phyloP scores from a whole-genome alignment of 768 basidiomycete genomes.

The Russula griseocarnosa region DNA sequence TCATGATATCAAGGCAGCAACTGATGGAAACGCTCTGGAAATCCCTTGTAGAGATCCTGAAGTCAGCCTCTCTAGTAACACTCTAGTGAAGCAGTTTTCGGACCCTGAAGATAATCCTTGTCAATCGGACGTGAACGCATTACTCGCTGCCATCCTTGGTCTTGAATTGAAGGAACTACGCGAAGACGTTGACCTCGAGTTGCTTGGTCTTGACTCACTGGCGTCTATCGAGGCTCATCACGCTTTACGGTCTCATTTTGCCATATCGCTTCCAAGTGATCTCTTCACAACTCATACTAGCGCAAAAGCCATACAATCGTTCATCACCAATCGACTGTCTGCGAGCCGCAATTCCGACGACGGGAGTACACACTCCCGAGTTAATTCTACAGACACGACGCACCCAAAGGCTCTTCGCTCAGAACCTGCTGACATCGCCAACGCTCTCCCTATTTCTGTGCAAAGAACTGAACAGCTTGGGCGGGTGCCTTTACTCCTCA shows the following conservation, averaged over 20 bases:
- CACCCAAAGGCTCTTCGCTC: background rate
- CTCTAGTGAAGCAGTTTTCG: conserved; percentile 17
- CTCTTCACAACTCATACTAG: conserved; percentile 44
- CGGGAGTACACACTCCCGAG: background rate
- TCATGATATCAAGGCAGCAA: background rate
- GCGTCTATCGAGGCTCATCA: conserved; percentile 59
- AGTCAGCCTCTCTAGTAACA: background rate
- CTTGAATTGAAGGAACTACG: conserved; percentile 37
- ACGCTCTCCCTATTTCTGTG: conserved; percentile 37
- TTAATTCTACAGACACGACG: background rate
- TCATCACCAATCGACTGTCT: conserved; percentile 28
- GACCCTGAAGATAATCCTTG: conserved; percentile 15
- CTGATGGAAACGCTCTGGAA: background rate
- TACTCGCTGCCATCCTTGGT: conserved; percentile 48
- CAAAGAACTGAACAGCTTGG: conserved; percentile 35
- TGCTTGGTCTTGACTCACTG: conserved; percentile 61
- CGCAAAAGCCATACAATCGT: conserved; percentile 38
- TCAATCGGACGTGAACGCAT: conserved; percentile 34
- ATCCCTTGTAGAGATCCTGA: background rate
- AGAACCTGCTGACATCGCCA: conserved; percentile 23
- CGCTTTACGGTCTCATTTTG: conserved; percentile 42
- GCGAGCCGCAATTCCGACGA: conserved; percentile 1
- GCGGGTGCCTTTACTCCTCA: conserved; percentile 50
- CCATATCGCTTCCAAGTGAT: conserved; percentile 42
- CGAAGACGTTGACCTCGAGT: conserved; percentile 46